A percentile compares a stretch with the other conserved stretches of the same genome.
These are phyloP conservation scores for Edaphochlamys debaryana DNA, from an alignment of 139 green algal species.

Conservation along the genomic window DNA sequence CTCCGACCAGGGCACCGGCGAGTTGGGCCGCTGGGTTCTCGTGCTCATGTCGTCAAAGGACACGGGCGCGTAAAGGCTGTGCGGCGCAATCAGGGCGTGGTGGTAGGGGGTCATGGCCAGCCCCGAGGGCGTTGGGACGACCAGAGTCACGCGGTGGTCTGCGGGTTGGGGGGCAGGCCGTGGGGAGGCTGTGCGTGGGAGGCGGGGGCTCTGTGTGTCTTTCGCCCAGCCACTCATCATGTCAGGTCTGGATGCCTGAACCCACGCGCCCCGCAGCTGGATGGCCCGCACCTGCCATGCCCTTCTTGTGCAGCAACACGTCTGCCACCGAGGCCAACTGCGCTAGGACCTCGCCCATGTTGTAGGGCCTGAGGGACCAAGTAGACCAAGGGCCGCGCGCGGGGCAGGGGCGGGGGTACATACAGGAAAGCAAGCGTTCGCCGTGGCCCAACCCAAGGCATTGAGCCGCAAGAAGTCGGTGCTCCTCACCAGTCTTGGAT, in stretches of 20 bases:
- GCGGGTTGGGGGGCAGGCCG: neutral
- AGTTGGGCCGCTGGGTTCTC: neutral
- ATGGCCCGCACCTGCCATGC: slow-evolving; percentile 17
- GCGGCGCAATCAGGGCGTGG: slow-evolving; percentile 26
- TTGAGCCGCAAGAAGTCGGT: neutral
- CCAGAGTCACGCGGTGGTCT: slow-evolving; percentile 1
- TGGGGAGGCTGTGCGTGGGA: neutral
- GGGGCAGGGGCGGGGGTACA: slow-evolving; percentile 10
- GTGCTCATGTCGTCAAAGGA: slow-evolving; percentile 3
- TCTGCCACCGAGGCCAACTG: slow-evolving; percentile 3
- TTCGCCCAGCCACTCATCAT: no score
- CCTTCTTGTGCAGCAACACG: neutral
- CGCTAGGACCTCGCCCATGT: neutral
- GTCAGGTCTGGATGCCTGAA: no score
- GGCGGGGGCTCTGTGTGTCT: no score
- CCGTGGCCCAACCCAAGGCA: neutral
- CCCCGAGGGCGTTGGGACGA: slow-evolving; percentile 1
- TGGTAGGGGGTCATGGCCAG: slow-evolving; percentile 1
- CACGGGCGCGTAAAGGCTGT: neutral
- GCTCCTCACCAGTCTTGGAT: neutral
- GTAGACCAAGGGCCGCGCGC: slow-evolving; percentile 2
- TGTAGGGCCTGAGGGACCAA: neutral
- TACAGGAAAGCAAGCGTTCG: neutral
- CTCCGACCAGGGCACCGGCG: neutral
- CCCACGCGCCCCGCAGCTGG: no score